Evolutionary conservation across 352 stramenopile species (phyloP).

Genomic region (Globisporangium spinosum): DNA sequence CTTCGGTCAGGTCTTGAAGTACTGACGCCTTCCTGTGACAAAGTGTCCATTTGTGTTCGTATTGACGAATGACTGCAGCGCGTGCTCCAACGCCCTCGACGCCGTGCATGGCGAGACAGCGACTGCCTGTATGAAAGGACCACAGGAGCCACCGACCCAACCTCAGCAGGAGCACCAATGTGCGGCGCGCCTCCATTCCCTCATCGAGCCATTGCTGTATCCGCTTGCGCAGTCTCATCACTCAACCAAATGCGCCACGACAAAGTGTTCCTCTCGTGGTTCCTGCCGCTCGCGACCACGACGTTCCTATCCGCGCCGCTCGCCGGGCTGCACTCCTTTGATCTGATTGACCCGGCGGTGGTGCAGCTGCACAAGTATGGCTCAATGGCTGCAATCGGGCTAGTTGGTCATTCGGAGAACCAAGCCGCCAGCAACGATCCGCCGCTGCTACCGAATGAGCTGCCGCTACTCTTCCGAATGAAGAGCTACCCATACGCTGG

Average conservation of each 20-base stretch:
- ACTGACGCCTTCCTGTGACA: not conserved
- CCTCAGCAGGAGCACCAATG: not conserved
- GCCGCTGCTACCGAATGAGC: not conserved
- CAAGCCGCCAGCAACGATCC: not conserved
- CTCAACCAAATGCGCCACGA: not conserved
- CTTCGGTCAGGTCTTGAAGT: constrained; percentile 3
- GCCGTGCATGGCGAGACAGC: not conserved
- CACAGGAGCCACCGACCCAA: too few relatives aligned
- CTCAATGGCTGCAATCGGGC: not conserved
- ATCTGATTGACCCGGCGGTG: constrained; percentile 1
- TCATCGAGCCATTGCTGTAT: not conserved
- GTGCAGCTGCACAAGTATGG: not conserved
- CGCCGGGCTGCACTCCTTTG: constrained; percentile 20
- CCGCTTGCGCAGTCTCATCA: not conserved
- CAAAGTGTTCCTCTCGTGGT: constrained; percentile 1
- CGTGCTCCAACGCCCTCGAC: not conserved
- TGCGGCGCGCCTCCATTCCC: too few relatives aligned
- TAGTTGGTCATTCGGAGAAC: not conserved
- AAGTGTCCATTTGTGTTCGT: not conserved
- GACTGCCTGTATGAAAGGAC: not conserved
- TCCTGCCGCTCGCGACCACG: not conserved
- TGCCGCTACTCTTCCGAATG: not conserved
- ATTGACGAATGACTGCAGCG: not conserved
- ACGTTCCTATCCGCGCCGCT: constrained; percentile 1
- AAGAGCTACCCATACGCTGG: not conserved